phyloP scores from a whole-genome alignment of 352 stramenopile species.

The Elongisporangium prolatum region DNA sequence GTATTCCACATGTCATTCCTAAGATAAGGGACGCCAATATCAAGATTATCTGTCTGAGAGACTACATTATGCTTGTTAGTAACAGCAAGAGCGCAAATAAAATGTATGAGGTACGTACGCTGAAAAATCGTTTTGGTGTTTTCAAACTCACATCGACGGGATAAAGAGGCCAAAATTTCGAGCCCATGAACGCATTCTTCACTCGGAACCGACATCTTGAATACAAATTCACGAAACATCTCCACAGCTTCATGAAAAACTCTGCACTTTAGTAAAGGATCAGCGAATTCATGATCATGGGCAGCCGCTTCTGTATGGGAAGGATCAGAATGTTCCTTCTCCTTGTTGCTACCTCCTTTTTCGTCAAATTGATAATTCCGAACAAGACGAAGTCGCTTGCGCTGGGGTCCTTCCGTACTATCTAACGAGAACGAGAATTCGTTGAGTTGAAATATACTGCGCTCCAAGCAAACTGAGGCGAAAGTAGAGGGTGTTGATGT shows the following conservation, averaged over 20 bases:
- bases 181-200: background rate
- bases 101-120: background rate
- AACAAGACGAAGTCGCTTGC: slow-evolving; percentile 44
- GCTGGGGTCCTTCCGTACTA: slow-evolving; percentile 41
- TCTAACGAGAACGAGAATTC: slow-evolving; percentile 35
- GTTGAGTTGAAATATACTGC: slow-evolving; percentile 45
- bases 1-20: background rate
- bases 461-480: slow-evolving; percentile 5
- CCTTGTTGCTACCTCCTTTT: background rate
- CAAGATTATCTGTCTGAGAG: background rate
- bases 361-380: slow-evolving; percentile 24
- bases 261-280: slow-evolving; percentile 20
- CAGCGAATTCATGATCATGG: background rate
- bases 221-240: slow-evolving; percentile 33
- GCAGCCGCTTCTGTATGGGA: background rate
- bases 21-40: background rate
- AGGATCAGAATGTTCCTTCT: background rate
- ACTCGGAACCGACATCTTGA: slow-evolving; percentile 5
- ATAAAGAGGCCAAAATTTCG: background rate
- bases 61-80: background rate
- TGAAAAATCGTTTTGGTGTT: background rate
- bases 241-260: slow-evolving; percentile 57
- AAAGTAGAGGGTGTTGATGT: background rate
- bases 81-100: background rate
- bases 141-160: background rate